Conservation (phyloP, 2,329 filamentous ascomycete species). For the Neopestalotiopsis clavispora region DNA sequence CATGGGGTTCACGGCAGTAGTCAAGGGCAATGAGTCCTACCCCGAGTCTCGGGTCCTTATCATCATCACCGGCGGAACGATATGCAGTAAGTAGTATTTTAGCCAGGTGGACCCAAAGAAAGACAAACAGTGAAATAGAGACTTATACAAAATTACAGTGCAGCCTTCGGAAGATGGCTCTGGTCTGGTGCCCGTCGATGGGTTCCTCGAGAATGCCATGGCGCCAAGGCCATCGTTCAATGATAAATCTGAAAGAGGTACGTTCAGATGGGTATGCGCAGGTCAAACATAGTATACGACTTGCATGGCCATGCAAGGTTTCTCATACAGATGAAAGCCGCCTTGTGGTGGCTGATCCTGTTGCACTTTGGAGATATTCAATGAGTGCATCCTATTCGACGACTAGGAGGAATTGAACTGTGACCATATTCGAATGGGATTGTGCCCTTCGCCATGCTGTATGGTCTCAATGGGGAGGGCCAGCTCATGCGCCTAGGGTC, state of each 20-base stretch:
- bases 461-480: not conserved
- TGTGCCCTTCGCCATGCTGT: not conserved
- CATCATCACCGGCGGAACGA: conserved; percentile 82
- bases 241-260: conserved; percentile 64
- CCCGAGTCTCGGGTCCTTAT: conserved; percentile 85
- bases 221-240: conserved; percentile 85
- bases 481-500: not conserved
- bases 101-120: conserved; percentile 32
- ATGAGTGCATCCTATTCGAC: not conserved
- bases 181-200: conserved; percentile 79
- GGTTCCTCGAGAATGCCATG: conserved; percentile 83
- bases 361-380: not conserved
- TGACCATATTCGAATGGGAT: not conserved
- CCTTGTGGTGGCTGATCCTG: not conserved
- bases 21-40: conserved; percentile 36
- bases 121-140: not conserved
- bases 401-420: not conserved
- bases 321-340: not conserved
- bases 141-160: conserved; percentile 49
- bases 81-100: conserved; percentile 57
- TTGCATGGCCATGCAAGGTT: not conserved
- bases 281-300: conserved; percentile 25
- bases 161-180: conserved; percentile 68
- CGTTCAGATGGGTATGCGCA: conserved; percentile 21
- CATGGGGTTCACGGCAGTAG: conserved; percentile 32